Evolutionary conservation across 768 basidiomycete genomes (phyloP).

Genomic region (Goffeauzyma gilvescens): DNA sequence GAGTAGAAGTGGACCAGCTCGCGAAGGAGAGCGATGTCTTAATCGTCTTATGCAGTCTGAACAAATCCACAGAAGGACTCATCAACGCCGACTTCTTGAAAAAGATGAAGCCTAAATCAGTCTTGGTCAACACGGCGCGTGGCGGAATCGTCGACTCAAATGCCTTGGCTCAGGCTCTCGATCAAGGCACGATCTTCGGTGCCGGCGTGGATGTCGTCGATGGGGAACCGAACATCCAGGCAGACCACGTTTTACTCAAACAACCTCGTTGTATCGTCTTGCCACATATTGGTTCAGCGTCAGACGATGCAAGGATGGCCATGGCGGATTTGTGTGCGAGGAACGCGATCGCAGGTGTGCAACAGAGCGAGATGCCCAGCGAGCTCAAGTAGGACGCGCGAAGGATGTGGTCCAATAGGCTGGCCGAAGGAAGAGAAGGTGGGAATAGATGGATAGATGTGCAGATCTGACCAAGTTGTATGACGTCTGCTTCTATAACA

Average conservation of each 20-base stretch:
- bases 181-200: constrained; percentile 63
- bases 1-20: constrained; percentile 48
- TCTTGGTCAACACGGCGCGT: constrained; percentile 66
- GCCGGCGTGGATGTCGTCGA: constrained; percentile 89
- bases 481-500: too few relatives aligned
- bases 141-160: constrained; percentile 67
- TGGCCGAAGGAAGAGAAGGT: too few relatives aligned
- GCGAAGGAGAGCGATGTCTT: constrained; percentile 65
- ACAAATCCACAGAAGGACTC: constrained; percentile 46
- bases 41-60: constrained; percentile 45
- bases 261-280: constrained; percentile 59
- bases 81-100: constrained; percentile 52
- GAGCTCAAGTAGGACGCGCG: too few relatives aligned
- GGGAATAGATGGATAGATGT: too few relatives aligned
- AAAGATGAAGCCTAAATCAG: constrained; percentile 65
- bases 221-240: constrained; percentile 59
- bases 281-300: constrained; percentile 83
- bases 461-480: too few relatives aligned
- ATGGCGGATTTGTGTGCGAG: constrained; percentile 61
- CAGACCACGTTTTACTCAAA: constrained; percentile 61
- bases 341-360: too few relatives aligned
- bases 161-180: constrained; percentile 62
- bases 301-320: constrained; percentile 56
- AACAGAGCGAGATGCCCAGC: too few relatives aligned
- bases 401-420: too few relatives aligned